A percentile compares a stretch with the other conserved stretches of the same genome.
These are phyloP conservation scores for Phycomyces blakesleeanus DNA, from an alignment of 192 early-diverging fungal genomes.

Conservation along the genomic window DNA sequence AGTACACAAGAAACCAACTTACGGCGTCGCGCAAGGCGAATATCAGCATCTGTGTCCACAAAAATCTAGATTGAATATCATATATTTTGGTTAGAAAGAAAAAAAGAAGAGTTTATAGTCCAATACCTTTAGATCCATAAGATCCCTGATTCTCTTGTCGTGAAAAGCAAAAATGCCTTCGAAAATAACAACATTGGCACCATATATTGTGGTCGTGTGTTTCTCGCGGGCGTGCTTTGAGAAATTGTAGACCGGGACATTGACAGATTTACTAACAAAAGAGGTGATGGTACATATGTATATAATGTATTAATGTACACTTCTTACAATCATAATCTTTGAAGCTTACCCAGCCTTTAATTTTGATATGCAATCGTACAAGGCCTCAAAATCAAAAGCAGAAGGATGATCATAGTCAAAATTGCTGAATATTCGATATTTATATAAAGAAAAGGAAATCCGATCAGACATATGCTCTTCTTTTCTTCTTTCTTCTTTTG, in stretches of 20 bases:
- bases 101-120: no score
- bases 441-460: no score
- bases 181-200: conserved; percentile 94
- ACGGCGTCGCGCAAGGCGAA: conserved; percentile 84
- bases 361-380: conserved; percentile 66
- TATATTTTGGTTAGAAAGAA: no score
- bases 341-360: conserved; percentile 68
- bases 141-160: conserved; percentile 69
- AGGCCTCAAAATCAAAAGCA: conserved; percentile 79
- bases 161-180: conserved; percentile 98
- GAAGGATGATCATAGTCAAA: conserved; percentile 93
- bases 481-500: no score
- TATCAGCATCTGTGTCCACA: conserved; percentile 94
- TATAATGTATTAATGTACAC: no score
- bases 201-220: conserved; percentile 74
- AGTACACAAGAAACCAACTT: conserved; percentile 23
- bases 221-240: conserved; percentile 74
- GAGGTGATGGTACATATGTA: background rate
- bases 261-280: conserved; percentile 52
- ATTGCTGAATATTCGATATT: conserved; percentile 61
- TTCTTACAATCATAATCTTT: no score
- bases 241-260: conserved; percentile 92
- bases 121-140: conserved; percentile 81
- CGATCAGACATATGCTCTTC: no score
- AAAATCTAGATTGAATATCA: conserved; percentile 62